Base-by-base conservation (phyloP, 176 grass and related monocot genomes). In the Thinopyrum elongatum region DNA sequence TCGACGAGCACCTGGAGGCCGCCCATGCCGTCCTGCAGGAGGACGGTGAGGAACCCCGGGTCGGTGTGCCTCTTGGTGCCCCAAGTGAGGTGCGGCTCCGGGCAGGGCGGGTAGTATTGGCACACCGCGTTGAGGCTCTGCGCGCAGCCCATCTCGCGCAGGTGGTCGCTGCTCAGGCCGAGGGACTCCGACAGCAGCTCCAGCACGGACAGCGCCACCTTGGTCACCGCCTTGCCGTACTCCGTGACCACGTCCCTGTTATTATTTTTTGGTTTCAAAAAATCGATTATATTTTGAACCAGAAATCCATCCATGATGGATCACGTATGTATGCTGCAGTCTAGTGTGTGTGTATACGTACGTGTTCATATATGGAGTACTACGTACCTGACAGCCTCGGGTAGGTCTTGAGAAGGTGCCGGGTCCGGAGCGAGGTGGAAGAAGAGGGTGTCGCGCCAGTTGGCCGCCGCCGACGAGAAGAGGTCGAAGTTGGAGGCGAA, bases 71-170 rank as follows among this genome's bases (percentile, higher is more conserved):
- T 59, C 29, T 4, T 77, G 51, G 19, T 34, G 51, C 75, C 75
- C 2, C 57, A 7, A 0, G 91, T 93, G 13, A 93, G 91, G 49
- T 93, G 47, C 7, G 91, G 91, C 61, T 88, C 70, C 44, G 91
- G 91, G 70, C 91, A 93, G 34, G 78, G 85, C 16, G 91, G 88
- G 65, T 93, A 93, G 65, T 88, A 93, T 57, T 92, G 86, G 86
- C 90, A 35, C 65, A 31, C 77, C 38, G 31, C 66, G 27, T 13
- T 47, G 2, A 80, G 77, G 77, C 53, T 47, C 19, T 21, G 0
- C 55, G 28, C 67, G 38, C 77, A 74, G 5, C 57, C 85, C 77
- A 80, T 80, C 14, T 74, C 38, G 1, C 53, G 57, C 28, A 86
- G 77, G 77, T 26, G 66, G 67, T 10, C 77, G 38, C 55, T 4